Evolutionary conservation across 352 stramenopile genomes (phyloP).

Genomic region (Pythium graminicola): DNA sequence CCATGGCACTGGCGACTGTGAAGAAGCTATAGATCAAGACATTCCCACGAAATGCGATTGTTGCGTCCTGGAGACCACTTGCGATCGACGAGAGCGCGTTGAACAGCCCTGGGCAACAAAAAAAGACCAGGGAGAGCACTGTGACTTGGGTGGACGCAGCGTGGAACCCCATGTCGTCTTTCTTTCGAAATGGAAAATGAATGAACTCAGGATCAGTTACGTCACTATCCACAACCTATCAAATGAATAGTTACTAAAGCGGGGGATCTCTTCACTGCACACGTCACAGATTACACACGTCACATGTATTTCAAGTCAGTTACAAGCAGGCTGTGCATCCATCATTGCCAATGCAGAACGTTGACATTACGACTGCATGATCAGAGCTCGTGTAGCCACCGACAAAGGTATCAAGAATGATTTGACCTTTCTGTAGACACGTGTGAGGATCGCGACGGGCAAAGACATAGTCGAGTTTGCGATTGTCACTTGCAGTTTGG

Average conservation of each 20-base stretch:
- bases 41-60: conserved; percentile 35
- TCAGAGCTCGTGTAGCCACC: conserved; percentile 51
- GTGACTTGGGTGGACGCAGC: conserved; percentile 25
- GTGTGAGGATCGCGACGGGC: conserved; percentile 36
- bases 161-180: neutral
- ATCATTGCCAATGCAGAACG: conserved; percentile 62
- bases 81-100: conserved; percentile 48
- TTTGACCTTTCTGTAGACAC: conserved; percentile 48
- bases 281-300: conserved; percentile 8
- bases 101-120: conserved; percentile 48
- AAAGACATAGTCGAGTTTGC: conserved; percentile 73
- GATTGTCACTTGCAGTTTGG: conserved; percentile 15
- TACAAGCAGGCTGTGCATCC: no score
- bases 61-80: conserved; percentile 30
- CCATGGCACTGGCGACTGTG: conserved; percentile 42
- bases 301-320: no score
- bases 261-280: conserved; percentile 2
- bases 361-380: conserved; percentile 49
- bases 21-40: conserved; percentile 57
- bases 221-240: neutral
- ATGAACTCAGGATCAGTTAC: neutral
- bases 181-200: neutral
- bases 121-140: conserved; percentile 38
- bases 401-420: conserved; percentile 47
- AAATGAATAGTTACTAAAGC: neutral